A percentile compares a stretch with the other conserved stretches of the same genome.
phyloP scores from a whole-genome alignment of 177 flowering plant species.

The Vitis hybrid region DNA sequence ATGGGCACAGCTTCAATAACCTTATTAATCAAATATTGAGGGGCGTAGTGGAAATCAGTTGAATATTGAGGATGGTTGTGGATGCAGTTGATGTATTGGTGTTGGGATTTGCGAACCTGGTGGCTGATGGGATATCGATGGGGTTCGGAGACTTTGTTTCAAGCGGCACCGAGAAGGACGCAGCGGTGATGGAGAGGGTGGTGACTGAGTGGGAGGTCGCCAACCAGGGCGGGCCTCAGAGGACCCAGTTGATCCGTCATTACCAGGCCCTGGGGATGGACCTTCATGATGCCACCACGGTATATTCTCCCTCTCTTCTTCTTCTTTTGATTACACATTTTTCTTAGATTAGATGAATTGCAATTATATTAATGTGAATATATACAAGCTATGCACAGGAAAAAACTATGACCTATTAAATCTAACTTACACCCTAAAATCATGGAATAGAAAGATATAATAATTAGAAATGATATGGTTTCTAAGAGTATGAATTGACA shows the following conservation, averaged over 20 bases:
- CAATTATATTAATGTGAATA: no score
- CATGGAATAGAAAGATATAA: no score
- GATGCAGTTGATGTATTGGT: conserved; percentile 49
- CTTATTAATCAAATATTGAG: no score
- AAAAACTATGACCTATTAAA: no score
- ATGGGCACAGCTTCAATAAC: no score
- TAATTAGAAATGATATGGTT: no score
- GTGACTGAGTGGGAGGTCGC: conserved; percentile 46
- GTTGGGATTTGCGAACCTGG: conserved; percentile 59
- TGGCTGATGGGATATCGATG: conserved; percentile 77
- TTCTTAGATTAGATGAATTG: no score
- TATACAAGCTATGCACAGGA: no score
- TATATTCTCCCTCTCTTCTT: conserved; percentile 6
- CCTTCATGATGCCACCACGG: conserved; percentile 41
- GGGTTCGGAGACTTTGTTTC: conserved; percentile 59
- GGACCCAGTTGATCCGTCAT: conserved; percentile 24
- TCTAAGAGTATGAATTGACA: no score
- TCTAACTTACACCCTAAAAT: no score
- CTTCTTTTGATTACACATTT: background rate
- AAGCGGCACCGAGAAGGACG: conserved; percentile 46
- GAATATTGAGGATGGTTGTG: background rate
- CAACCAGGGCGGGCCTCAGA: conserved; percentile 21
- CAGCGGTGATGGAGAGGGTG: conserved; percentile 39
- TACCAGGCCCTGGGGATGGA: conserved; percentile 59
- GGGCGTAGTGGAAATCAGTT: no score